These are phyloP conservation scores for Erodium maritimum DNA, from an alignment of 345 rosid genomes.

Conservation along the genomic window DNA sequence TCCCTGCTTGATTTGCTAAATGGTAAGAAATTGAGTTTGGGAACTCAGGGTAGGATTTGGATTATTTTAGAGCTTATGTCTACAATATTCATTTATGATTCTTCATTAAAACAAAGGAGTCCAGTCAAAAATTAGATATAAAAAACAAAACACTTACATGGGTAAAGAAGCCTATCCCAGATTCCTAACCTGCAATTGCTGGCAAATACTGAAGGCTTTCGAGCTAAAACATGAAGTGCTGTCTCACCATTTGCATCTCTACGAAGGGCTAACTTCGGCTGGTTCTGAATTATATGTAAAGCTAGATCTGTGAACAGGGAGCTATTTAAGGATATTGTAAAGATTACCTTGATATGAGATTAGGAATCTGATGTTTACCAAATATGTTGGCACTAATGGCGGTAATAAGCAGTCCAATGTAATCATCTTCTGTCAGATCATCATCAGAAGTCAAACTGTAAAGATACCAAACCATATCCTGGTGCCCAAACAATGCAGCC, in stretches of 20 bases:
- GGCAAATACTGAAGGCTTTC: slow-evolving; percentile 17
- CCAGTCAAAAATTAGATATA: not conserved
- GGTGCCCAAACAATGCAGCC: slow-evolving; percentile 28
- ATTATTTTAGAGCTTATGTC: too few species aligned
- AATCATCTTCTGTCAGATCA: slow-evolving; percentile 17
- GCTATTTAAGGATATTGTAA: not conserved
- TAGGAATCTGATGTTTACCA: slow-evolving; percentile 9
- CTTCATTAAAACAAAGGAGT: too few species aligned
- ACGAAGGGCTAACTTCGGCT: slow-evolving; percentile 23
- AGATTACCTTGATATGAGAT: not conserved
- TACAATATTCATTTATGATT: too few species aligned
- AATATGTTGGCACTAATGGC: slow-evolving; percentile 18
- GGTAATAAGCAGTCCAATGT: slow-evolving; percentile 16
- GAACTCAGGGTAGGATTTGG: too few species aligned
- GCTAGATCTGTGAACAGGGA: slow-evolving; percentile 20
- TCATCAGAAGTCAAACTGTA: slow-evolving; percentile 14
- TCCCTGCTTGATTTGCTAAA: too few species aligned
- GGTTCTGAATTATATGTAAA: slow-evolving; percentile 14
- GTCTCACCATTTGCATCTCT: slow-evolving; percentile 23
- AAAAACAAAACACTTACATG: slow-evolving; percentile 9
- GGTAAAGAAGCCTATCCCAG: slow-evolving; percentile 14
- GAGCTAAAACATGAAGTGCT: slow-evolving; percentile 26
- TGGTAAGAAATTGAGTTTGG: too few species aligned
- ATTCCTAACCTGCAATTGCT: slow-evolving; percentile 10
- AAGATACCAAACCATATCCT: slow-evolving; percentile 29